These are phyloP conservation scores for Aschersonia sp. DNA, from an alignment of 2,329 filamentous ascomycete species.

Conservation along the genomic window DNA sequence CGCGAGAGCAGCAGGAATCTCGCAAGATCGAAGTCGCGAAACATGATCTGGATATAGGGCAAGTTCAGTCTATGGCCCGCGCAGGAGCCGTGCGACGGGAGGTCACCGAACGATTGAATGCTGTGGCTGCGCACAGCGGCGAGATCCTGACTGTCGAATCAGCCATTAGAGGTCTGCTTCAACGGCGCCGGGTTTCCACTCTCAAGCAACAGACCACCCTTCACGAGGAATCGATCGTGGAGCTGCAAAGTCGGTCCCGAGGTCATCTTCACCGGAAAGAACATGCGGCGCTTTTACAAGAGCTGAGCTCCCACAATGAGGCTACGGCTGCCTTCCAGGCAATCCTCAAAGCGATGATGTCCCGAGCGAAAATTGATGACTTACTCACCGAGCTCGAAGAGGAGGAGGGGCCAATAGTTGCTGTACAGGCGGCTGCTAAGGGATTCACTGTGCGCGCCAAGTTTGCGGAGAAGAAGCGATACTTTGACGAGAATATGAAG, in stretches of 20 bases:
- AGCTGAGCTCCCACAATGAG: conserved; percentile 53
- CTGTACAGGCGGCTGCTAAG: conserved; percentile 60
- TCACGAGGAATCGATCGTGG: conserved; percentile 39
- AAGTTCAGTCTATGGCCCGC: conserved; percentile 36
- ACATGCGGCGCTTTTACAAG: conserved; percentile 48
- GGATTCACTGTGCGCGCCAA: conserved; percentile 58
- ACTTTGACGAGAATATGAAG: conserved; percentile 94
- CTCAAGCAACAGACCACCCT: conserved; percentile 41
- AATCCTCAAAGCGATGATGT: conserved; percentile 62
- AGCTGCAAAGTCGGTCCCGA: conserved; percentile 52
- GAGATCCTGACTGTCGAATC: conserved; percentile 41
- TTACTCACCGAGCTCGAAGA: conserved; percentile 66
- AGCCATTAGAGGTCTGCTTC: conserved; percentile 44
- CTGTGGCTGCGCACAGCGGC: conserved; percentile 29
- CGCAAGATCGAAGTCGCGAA: conserved; percentile 33
- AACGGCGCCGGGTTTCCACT: conserved; percentile 32
- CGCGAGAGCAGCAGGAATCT: conserved; percentile 27
- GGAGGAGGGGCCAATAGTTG: conserved; percentile 62
- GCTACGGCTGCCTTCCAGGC: conserved; percentile 60
- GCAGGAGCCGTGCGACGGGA: conserved; percentile 39
- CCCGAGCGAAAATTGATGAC: conserved; percentile 58
- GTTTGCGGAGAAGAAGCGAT: conserved; percentile 75
- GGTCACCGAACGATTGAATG: conserved; percentile 31
- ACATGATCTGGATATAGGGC: conserved; percentile 27
- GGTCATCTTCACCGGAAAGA: conserved; percentile 50